Evolutionary conservation across 345 rosid genomes (phyloP).

Genomic region (Punica granatum): DNA sequence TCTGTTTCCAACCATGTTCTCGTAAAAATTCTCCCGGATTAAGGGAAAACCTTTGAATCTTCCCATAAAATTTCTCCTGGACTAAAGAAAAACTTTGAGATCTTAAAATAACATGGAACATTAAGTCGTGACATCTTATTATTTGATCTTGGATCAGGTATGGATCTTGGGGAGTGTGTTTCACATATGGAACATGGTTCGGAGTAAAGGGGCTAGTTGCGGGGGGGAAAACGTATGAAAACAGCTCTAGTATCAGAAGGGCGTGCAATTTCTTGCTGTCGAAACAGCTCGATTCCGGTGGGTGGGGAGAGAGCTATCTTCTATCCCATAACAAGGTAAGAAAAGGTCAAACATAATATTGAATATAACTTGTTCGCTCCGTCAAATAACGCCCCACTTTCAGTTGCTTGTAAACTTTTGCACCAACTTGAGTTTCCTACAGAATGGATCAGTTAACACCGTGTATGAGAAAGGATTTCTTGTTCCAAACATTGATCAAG

Average conservation of each 20-base stretch:
- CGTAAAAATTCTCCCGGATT: background rate
- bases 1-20: constrained; percentile 6
- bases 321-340: constrained; percentile 47
- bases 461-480: too few species aligned
- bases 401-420: too few species aligned
- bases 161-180: constrained; percentile 82
- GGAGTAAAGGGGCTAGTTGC: constrained; percentile 55
- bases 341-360: background rate
- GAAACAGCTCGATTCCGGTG: constrained; percentile 50
- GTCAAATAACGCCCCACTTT: too few species aligned
- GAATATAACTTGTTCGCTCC: too few species aligned
- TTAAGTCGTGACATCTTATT: background rate
- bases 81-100: too few species aligned
- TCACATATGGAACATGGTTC: constrained; percentile 75
- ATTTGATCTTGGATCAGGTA: constrained; percentile 29
- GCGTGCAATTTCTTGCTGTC: constrained; percentile 56
- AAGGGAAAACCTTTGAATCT: too few species aligned
- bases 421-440: too few species aligned
- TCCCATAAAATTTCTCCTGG: too few species aligned
- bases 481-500: too few species aligned
- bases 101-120: background rate
- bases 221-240: constrained; percentile 31
- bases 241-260: constrained; percentile 25
- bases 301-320: constrained; percentile 73
- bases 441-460: too few species aligned